Evolutionary conservation across 352 stramenopile genomes (phyloP), one percentile per base, ranked within the genome.

Genomic region (Hyaloperonospora arabidopsidis): DNA sequence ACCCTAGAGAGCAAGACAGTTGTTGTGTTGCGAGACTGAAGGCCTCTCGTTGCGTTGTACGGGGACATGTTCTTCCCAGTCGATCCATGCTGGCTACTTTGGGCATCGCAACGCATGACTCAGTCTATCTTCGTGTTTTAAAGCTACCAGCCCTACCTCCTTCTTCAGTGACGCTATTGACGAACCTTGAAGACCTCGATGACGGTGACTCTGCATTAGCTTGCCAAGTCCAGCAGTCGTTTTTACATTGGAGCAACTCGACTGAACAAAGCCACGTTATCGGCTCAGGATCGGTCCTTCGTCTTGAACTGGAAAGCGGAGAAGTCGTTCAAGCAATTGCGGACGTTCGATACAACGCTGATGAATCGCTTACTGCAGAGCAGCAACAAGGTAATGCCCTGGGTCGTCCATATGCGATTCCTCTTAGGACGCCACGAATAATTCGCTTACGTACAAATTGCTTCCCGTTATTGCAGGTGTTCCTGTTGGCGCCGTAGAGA

Each of bases 401-500:
- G 13, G 45, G 15, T 45, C 46, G 25, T n/a, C n/a, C n/a, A 18
- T 19, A 18, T 49, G 13, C 8, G 17, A 13, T 29, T n/a, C 15
- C 4, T 18, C 17, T 34, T 18, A 18, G 18, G 7, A 39, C 14
- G 29, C 49, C n/a, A n/a, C 46, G 14, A 53, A 39, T 7, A 29
- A 13, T 17, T 43, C 5, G n/a, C 15, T 43, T 29, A 21, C 41
- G 45, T 3, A 45, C 39, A n/a, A 48, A 36, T 49, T 49, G 32
- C 0, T 11, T 52, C 40, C n/a, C 32, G 19, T 36, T 53, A 0
- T 47, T 63, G 45, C 51, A 88, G 78, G 65, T 39, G 49, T 83
- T 45, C 79, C 79, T 4, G 57, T 67, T 34, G 76, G 79, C 4
- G 76, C 74, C 7, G 34, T 86, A 15, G 57, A 82, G 36, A 84